These are phyloP conservation scores for Calonectria honghensis DNA, from an alignment of 2,329 filamentous ascomycete species.

Conservation along the genomic window DNA sequence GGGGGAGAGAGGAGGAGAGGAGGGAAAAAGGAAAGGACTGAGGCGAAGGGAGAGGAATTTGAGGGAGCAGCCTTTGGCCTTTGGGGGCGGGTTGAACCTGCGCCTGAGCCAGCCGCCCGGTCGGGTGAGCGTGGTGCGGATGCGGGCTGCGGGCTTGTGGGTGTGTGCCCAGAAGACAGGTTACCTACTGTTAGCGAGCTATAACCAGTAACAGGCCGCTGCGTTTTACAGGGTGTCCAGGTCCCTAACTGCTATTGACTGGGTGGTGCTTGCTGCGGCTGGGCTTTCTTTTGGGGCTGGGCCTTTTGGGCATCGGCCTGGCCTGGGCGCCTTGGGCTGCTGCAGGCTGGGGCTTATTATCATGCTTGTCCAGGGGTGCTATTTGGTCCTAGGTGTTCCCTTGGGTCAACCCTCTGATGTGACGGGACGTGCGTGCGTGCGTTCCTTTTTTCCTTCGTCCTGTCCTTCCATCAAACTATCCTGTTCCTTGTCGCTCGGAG, in stretches of 20 bases:
- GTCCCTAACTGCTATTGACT: slow-evolving; percentile 23
- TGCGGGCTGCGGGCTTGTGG: slow-evolving; percentile 31
- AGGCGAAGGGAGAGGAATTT: slow-evolving; percentile 51
- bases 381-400: slow-evolving; percentile 20
- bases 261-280: slow-evolving; percentile 21
- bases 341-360: slow-evolving; percentile 20
- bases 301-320: slow-evolving; percentile 32
- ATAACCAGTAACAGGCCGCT: slow-evolving; percentile 19
- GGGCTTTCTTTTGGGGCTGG: slow-evolving; percentile 32
- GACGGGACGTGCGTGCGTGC: slow-evolving; percentile 4
- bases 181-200: slow-evolving; percentile 13
- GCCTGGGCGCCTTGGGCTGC: slow-evolving; percentile 35
- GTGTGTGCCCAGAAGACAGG: slow-evolving; percentile 20
- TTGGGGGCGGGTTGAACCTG: slow-evolving; percentile 25
- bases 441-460: slow-evolving; percentile 7
- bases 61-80: slow-evolving; percentile 36
- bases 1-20: slow-evolving; percentile 46
- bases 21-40: slow-evolving; percentile 45
- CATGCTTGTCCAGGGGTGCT: slow-evolving; percentile 20
- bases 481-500: slow-evolving; percentile 10
- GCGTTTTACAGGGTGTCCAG: slow-evolving; percentile 26
- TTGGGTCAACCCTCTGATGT: slow-evolving; percentile 8
- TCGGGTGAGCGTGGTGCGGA: slow-evolving; percentile 34
- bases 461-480: slow-evolving; percentile 5
- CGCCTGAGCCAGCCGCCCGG: slow-evolving; percentile 35